Conservation (phyloP, 352 stramenopile species). For the Phytophthora nicotianae region DNA sequence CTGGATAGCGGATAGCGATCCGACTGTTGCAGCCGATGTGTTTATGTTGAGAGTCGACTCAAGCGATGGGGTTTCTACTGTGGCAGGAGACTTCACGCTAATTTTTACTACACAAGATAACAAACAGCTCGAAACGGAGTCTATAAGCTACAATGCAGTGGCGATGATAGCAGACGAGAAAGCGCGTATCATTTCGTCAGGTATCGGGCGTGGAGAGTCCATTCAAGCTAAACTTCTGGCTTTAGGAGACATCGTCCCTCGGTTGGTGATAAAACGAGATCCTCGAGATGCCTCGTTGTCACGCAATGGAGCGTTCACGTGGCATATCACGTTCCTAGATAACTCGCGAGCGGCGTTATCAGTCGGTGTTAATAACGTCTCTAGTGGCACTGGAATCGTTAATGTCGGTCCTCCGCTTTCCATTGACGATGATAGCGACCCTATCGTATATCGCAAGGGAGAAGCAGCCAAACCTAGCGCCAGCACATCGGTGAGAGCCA, state of each 20-base stretch:
- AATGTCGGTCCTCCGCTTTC: constrained; percentile 36
- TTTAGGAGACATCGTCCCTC: constrained; percentile 33
- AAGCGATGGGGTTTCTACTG: constrained; percentile 31
- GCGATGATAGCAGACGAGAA: constrained; percentile 65
- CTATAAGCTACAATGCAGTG: constrained; percentile 62
- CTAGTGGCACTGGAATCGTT: constrained; percentile 39
- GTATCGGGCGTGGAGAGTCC: constrained; percentile 53
- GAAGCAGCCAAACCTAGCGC: constrained; percentile 28
- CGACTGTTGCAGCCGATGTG: constrained; percentile 32
- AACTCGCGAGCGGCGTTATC: constrained; percentile 39
- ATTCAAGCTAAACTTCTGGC: constrained; percentile 61
- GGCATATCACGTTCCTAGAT: constrained; percentile 72
- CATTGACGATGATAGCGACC: constrained; percentile 55
- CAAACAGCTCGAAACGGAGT: constrained; percentile 23
- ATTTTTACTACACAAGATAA: constrained; percentile 39
- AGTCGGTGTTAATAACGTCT: constrained; percentile 47
- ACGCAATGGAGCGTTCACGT: constrained; percentile 57
- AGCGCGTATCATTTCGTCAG: constrained; percentile 32
- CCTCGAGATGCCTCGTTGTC: constrained; percentile 37
- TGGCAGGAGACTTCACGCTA: constrained; percentile 53
- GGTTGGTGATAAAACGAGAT: constrained; percentile 54
- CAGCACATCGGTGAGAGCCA: constrained; percentile 10
- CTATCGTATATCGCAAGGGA: constrained; percentile 38
- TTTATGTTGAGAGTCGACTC: constrained; percentile 45
- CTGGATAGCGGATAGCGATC: constrained; percentile 45